phyloP scores from a whole-genome alignment of 2,329 filamentous ascomycete genomes.

The Xylogone sp. region DNA sequence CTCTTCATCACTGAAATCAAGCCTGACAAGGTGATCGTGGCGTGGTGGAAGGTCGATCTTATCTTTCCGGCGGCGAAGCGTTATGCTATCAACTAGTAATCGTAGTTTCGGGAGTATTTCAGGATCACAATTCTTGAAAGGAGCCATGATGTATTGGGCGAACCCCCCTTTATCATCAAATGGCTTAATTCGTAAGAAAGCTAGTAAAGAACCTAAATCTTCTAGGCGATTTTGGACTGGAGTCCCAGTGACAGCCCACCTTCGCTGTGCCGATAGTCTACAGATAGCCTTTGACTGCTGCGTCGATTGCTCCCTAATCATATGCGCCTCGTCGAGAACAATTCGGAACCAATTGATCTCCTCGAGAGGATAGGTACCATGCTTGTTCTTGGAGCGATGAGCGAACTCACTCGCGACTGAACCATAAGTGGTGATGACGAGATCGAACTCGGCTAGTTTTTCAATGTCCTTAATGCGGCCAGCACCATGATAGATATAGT shows the following conservation, averaged over 20 bases:
- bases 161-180: constrained; percentile 80
- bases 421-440: constrained; percentile 91
- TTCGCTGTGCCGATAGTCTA: constrained; percentile 70
- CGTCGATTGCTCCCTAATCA: constrained; percentile 82
- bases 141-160: constrained; percentile 72
- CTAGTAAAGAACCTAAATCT: constrained; percentile 81
- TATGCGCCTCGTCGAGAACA: constrained; percentile 91
- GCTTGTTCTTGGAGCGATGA: constrained; percentile 57
- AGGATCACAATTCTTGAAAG: constrained; percentile 83
- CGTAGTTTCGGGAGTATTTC: constrained; percentile 82
- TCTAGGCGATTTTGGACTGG: constrained; percentile 92
- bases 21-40: constrained; percentile 65
- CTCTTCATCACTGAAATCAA: constrained; percentile 76
- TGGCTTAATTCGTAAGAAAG: constrained; percentile 78
- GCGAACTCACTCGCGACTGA: constrained; percentile 78
- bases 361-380: constrained; percentile 61
- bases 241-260: constrained; percentile 97
- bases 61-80: constrained; percentile 85
- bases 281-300: constrained; percentile 83
- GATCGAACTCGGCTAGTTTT: constrained; percentile 68
- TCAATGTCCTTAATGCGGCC: constrained; percentile 66
- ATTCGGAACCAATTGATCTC: constrained; percentile 90
- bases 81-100: constrained; percentile 90
- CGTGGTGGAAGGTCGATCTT: constrained; percentile 78
- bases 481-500: constrained; percentile 83